phyloP scores from a whole-genome alignment of 306 rosid genomes.

The Corylus americana region DNA sequence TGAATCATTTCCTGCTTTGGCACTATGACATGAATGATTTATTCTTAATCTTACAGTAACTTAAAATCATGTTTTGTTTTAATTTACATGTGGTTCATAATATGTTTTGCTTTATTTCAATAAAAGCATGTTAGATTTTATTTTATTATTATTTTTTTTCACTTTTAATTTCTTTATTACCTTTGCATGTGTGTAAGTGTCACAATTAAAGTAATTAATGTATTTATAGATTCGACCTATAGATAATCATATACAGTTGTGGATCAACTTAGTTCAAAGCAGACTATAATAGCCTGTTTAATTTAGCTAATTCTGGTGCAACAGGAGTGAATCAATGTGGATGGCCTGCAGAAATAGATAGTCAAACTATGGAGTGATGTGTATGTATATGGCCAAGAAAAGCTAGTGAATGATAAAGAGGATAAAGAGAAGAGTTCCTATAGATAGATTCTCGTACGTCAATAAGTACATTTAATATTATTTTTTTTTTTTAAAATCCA shows the following conservation, averaged over 20 bases:
- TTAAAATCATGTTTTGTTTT: background rate
- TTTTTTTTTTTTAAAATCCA: background rate
- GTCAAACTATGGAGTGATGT: background rate
- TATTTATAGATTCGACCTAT: too few relatives aligned
- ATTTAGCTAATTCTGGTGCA: background rate
- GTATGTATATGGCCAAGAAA: background rate
- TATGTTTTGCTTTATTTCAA: background rate
- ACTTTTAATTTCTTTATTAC: too few relatives aligned
- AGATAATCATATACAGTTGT: background rate
- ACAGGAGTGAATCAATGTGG: background rate
- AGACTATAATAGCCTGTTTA: background rate
- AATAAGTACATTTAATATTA: background rate
- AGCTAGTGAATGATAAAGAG: background rate
- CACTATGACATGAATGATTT: background rate
- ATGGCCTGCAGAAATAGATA: background rate
- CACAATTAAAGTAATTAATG: too few relatives aligned
- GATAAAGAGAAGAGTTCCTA: background rate
- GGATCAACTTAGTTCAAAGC: background rate
- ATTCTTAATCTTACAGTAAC: background rate
- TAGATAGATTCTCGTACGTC: background rate
- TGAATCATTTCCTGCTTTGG: background rate
- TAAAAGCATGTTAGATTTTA: too few relatives aligned
- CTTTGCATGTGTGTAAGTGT: too few relatives aligned
- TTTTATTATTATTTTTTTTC: too few relatives aligned
- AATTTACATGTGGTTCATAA: background rate